Conservation (phyloP, 306 rosid genomes). For the Ormosia semicastrata region DNA sequence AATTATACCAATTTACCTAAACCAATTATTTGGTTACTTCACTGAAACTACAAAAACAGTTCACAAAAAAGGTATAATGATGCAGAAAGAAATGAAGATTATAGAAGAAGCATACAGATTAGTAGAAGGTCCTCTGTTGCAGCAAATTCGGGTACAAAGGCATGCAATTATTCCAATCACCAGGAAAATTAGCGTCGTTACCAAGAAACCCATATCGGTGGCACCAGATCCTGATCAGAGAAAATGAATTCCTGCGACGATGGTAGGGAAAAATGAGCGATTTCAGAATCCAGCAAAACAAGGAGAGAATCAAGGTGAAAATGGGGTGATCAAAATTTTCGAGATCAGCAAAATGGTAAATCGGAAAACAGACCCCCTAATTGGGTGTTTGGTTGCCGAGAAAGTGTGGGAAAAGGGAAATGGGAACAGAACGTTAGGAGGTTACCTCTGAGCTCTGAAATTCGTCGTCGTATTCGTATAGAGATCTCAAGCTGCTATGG, state of each 20-base stretch:
- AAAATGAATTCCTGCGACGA: constrained; percentile 31
- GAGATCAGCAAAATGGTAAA: not conserved
- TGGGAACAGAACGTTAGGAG: not conserved
- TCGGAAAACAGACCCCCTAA: not conserved
- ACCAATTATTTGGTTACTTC: not conserved
- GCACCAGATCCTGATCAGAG: constrained; percentile 33
- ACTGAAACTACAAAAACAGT: not conserved
- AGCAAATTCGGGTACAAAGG: constrained; percentile 58
- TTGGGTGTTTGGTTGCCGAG: constrained; percentile 25
- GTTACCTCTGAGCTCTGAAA: not conserved
- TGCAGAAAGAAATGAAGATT: not conserved
- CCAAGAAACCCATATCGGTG: constrained; percentile 62
- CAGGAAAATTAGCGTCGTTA: constrained; percentile 57
- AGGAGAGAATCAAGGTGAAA: not conserved
- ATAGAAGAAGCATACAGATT: constrained; percentile 51
- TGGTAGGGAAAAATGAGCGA: not conserved
- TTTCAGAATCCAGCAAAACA: not conserved
- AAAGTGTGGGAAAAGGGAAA: not conserved
- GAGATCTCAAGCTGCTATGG: not conserved
- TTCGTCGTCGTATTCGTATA: not conserved
- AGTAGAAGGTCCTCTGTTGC: constrained; percentile 67
- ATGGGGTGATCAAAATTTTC: not conserved
- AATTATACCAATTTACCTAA: not conserved
- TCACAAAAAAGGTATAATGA: not conserved
- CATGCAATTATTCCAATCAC: constrained; percentile 60